Evolutionary conservation across 2,329 filamentous ascomycete species (phyloP), one percentile per base, ranked within the genome.

Genomic region (Trichoderma sp.): DNA sequence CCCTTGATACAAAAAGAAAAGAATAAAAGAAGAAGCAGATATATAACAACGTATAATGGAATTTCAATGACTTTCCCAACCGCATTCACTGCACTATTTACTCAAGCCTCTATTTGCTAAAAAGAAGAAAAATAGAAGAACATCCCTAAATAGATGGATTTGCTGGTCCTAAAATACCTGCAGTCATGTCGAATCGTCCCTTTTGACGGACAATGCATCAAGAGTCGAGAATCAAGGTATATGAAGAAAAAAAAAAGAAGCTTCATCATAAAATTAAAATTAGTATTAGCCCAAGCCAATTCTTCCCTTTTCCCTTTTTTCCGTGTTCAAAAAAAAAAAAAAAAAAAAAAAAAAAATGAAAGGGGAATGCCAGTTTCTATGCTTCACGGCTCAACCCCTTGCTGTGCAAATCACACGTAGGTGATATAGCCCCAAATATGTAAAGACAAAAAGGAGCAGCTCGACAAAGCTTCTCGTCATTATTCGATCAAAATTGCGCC

Each of bases 191-290:
- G 8, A 43, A 43, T n/a, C 7, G 7, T 30, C 32, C 28, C 7
- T n/a, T 18, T 7, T 32, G 52, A 28, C 52, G 18, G 28, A 58
- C 18, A 58, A 16, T 24, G 30, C n/a, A 21, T 24, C n/a, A 37
- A 39, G 32, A 26, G 32, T 58, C 55, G 18, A 58, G 32, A 26
- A 58, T 5, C 4, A 58, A 58, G 21, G 30, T 32, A 32, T n/a
- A 30, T 32, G 28, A 54, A 10, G 18, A 49, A 46, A 26, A 26
- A 24, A 46, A 32, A 16, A 49, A 21, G 24, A 49, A 21, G 2
- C n/a, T 3, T 58, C 26, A 37, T 65, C 49, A 16, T 59, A 30
- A 37, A 59, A 68, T 68, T 68, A 68, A 39, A 68, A 68, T 55
- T 68, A 68, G 46, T 68, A 68, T 68, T 60, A 60, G 37, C 26